Evolutionary conservation across 2,329 filamentous ascomycete species (phyloP).

Genomic region (Chrysoporthe puriensis): DNA sequence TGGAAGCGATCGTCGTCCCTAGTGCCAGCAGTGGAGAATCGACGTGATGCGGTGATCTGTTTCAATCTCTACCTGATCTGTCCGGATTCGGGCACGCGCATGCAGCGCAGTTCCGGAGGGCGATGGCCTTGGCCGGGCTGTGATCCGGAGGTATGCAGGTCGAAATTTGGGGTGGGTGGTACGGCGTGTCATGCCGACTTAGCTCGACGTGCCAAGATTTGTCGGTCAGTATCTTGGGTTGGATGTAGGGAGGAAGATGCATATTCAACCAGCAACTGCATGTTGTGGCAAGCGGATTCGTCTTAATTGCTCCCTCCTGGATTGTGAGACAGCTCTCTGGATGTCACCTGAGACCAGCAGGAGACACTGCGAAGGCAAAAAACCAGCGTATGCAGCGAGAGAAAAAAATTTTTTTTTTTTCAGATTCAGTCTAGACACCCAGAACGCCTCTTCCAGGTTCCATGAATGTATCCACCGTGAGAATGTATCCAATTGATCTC

Average conservation of each 20-base stretch:
- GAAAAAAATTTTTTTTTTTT: neutral
- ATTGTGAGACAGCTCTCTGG: neutral
- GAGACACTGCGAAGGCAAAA: too few species aligned
- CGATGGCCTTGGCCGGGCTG: neutral
- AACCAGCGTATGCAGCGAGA: neutral
- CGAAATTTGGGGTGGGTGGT: neutral
- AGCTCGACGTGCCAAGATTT: conserved; percentile 1
- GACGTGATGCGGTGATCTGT: conserved; percentile 2
- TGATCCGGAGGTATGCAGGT: neutral
- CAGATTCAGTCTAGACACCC: neutral
- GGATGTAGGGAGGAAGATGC: neutral
- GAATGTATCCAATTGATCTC: neutral
- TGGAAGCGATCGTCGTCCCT: neutral
- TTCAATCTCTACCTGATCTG: neutral
- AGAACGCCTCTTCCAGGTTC: neutral
- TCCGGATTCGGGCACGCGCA: neutral
- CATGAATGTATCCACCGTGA: neutral
- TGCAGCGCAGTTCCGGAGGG: neutral
- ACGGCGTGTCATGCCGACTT: neutral
- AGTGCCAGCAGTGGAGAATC: neutral
- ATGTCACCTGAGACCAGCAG: neutral
- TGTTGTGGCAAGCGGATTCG: neutral
- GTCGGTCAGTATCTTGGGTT: conserved; percentile 7
- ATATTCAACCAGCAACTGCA: neutral
- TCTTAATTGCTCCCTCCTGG: neutral